A percentile compares a stretch with the other conserved stretches of the same genome.
Evolutionary conservation across 257 asterid species (phyloP).

Genomic region (Nicotiana attenuata): DNA sequence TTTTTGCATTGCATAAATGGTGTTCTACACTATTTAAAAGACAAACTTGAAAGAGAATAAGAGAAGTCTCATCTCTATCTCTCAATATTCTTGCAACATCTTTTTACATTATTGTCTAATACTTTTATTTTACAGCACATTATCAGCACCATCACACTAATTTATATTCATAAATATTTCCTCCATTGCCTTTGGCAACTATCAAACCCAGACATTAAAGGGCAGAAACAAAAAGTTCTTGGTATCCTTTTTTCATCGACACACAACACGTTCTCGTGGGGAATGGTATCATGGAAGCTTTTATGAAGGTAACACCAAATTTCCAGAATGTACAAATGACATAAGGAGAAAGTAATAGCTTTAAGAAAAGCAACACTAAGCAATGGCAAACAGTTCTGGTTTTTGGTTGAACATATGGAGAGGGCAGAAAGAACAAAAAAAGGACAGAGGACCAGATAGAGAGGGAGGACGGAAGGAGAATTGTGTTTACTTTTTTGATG

Average conservation of each 20-base stretch:
- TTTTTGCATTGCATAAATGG: too few species aligned
- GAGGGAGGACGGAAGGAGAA: background rate
- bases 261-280: background rate
- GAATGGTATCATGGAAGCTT: background rate
- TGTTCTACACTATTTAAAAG: too few species aligned
- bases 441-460: background rate
- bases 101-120: too few species aligned
- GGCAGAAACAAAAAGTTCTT: background rate
- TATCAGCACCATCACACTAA: too few species aligned
- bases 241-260: background rate
- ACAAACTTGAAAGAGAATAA: too few species aligned
- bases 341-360: background rate
- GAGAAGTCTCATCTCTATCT: too few species aligned
- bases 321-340: background rate
- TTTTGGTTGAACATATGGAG: background rate
- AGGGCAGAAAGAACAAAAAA: background rate
- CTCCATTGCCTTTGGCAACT: background rate
- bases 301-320: background rate
- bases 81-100: too few species aligned
- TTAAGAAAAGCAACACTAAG: background rate
- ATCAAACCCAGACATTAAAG: background rate
- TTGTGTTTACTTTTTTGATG: background rate
- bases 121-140: too few species aligned
- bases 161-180: too few species aligned
- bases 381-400: background rate